A percentile compares a stretch with the other conserved stretches of the same genome.
Conservation (phyloP, 73 alveolate species). For the Tetrahymena malaccensis region DNA sequence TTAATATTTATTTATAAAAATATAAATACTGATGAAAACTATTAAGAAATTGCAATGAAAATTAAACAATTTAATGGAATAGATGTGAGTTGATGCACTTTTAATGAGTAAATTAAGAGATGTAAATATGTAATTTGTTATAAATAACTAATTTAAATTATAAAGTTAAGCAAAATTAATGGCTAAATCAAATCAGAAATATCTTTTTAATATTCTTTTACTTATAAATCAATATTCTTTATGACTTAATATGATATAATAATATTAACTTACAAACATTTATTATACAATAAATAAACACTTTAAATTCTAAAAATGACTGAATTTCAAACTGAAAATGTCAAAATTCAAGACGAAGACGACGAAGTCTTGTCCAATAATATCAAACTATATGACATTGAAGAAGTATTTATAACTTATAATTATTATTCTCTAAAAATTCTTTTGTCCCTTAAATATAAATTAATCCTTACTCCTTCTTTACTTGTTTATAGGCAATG, state of each 20-base stretch:
- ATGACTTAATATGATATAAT: too few species aligned
- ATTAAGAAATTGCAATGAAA: not conserved
- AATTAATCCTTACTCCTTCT: not conserved
- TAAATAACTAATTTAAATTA: not conserved
- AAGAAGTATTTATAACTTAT: not conserved
- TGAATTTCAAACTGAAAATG: not conserved
- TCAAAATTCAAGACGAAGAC: not conserved
- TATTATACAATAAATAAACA: not conserved
- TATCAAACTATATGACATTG: not conserved
- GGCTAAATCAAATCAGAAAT: too few species aligned
- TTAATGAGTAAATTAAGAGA: not conserved
- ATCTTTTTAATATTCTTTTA: not conserved
- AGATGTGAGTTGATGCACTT: not conserved
- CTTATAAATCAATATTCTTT: too few species aligned
- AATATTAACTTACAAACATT: not conserved
- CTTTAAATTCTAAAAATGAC: not conserved
- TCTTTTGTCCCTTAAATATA: too few species aligned
- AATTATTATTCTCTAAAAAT: too few species aligned
- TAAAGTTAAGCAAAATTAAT: not conserved
- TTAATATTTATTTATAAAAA: too few species aligned
- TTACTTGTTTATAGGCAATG: not conserved
- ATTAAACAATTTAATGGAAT: too few species aligned
- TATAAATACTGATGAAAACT: too few species aligned
- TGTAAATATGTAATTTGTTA: not conserved
- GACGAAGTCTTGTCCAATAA: not conserved